Evolutionary conservation across 176 grass and related monocot genomes (phyloP), one percentile per base, ranked within the genome.

Genomic region (Juncus effusus): DNA sequence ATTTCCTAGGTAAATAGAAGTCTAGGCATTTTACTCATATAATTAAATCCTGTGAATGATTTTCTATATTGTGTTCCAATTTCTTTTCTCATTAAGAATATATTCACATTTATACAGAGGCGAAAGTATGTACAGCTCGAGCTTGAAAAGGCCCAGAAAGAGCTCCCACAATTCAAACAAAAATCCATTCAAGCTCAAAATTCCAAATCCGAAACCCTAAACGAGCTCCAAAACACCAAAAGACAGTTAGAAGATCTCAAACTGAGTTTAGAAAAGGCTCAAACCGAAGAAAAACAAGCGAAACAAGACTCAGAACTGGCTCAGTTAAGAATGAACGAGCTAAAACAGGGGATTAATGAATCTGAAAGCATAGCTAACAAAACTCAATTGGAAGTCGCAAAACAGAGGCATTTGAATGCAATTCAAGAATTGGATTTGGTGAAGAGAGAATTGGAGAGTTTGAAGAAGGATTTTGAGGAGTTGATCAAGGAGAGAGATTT

Each of bases 231-330:
- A 38, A 40, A 10, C 15, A 75, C 65, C 51, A 92, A 71, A 59
- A 62, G 65, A n/a, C 67, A 58, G n/a, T 58, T 92, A 60, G 94
- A 99, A 67, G 83, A 87, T 10, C 69, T 99, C 3, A 93, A 80
- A 61, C 38, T 80, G 61, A 82, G 77, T 42, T 40, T 93, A 16
- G 94, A 99, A 28, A 93, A 84, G 63, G 69, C 72, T 3, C 54
- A 84, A 44, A 84, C 38, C 11, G 82, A 89, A 40, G 78, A 80
- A 60, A 58, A 80, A 53, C 84, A 93, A 66, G 76, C 83, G 7
- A 84, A 89, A 59, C 75, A 87, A 63, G 88, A 97, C 42, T 79
- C 76, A 1, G 82, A 89, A 74, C 76, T 93, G 0, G 80, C 54
- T 36, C 65, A 84, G 65, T 74, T 99, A 62, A 73, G 78, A 35